These are phyloP conservation scores for Elaphomyces granulatus DNA, from an alignment of 495 filamentous ascomycete species.

Conservation along the genomic window DNA sequence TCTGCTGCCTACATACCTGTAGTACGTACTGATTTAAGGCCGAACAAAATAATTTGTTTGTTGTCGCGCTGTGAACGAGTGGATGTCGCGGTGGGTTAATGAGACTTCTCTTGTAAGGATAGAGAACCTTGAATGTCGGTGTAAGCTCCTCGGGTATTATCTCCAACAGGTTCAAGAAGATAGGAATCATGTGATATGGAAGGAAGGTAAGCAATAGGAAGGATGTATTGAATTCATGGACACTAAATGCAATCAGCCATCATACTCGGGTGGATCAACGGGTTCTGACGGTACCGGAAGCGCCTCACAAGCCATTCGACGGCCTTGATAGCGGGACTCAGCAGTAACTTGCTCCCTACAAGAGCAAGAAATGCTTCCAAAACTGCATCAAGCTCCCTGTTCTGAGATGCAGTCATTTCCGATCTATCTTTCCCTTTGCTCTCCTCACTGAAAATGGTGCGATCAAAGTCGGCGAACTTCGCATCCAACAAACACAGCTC, in stretches of 20 bases:
- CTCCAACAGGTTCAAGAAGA: constrained; percentile 68
- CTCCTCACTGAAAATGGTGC: constrained; percentile 74
- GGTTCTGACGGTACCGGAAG: constrained; percentile 60
- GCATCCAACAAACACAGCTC: constrained; percentile 78
- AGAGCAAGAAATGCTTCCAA: constrained; percentile 71
- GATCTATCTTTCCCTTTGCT: constrained; percentile 77
- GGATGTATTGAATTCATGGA: constrained; percentile 80
- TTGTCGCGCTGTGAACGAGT: constrained; percentile 64
- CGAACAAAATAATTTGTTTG: constrained; percentile 53
- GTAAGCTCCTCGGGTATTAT: constrained; percentile 63
- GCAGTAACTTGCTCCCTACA: constrained; percentile 54
- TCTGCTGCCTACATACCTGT: constrained; percentile 45
- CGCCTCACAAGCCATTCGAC: constrained; percentile 88
- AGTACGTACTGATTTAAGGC: constrained; percentile 62
- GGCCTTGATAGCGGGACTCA: constrained; percentile 77
- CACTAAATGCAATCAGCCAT: constrained; percentile 29
- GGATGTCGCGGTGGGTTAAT: constrained; percentile 61
- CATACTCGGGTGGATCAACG: not conserved
- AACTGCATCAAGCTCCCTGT: constrained; percentile 60
- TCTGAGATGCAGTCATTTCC: constrained; percentile 68
- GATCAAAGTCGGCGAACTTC: constrained; percentile 53
- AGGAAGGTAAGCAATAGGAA: constrained; percentile 75
- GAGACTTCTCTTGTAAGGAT: constrained; percentile 64
- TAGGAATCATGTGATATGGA: constrained; percentile 72
- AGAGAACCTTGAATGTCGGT: constrained; percentile 64